A percentile compares a stretch with the other conserved stretches of the same genome.
These are phyloP conservation scores for Neurospora terricola DNA, from an alignment of 495 filamentous ascomycete species.

Conservation along the genomic window DNA sequence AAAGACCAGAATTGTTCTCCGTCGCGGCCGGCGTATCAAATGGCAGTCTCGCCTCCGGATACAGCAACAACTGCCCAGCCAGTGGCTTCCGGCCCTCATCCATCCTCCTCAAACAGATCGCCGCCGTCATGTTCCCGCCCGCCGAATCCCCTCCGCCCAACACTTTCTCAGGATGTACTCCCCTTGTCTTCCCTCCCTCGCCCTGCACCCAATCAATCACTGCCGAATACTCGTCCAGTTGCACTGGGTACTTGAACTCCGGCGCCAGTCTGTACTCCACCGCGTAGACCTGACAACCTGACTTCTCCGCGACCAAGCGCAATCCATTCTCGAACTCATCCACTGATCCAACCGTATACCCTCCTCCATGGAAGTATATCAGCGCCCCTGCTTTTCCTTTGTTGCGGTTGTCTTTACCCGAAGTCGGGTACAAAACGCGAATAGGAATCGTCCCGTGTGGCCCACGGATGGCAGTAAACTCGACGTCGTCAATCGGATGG, in stretches of 20 bases:
- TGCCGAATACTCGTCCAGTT: slow-evolving; percentile 24
- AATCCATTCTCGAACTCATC: slow-evolving; percentile 31
- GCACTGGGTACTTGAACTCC: slow-evolving; percentile 27
- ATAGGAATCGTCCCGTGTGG: slow-evolving; percentile 30
- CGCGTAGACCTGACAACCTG: slow-evolving; percentile 16
- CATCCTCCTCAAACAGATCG: slow-evolving; percentile 17
- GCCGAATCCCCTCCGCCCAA: slow-evolving; percentile 26
- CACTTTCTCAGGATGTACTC: slow-evolving; percentile 17
- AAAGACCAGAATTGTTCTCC: slow-evolving; percentile 25
- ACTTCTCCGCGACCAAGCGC: slow-evolving; percentile 20
- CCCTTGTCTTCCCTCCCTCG: slow-evolving; percentile 8
- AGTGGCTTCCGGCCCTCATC: slow-evolving; percentile 15
- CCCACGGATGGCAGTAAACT: slow-evolving; percentile 26
- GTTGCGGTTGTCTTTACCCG: too few relatives aligned
- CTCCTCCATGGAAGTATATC: slow-evolving; percentile 34
- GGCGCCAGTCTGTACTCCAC: slow-evolving; percentile 31
- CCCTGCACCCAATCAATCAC: slow-evolving; percentile 21
- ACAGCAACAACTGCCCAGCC: slow-evolving; percentile 24
- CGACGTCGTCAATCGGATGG: slow-evolving; percentile 19
- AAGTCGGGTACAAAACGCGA: too few relatives aligned
- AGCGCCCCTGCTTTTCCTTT: slow-evolving; percentile 16
- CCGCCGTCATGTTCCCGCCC: slow-evolving; percentile 30
- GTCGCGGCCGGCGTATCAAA: slow-evolving; percentile 25
- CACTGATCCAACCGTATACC: slow-evolving; percentile 26
- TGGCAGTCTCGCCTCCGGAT: slow-evolving; percentile 26